Evolutionary conservation across 2,329 filamentous ascomycete species (phyloP), one percentile per base, ranked within the genome.

Genomic region (Pyricularia sp.): DNA sequence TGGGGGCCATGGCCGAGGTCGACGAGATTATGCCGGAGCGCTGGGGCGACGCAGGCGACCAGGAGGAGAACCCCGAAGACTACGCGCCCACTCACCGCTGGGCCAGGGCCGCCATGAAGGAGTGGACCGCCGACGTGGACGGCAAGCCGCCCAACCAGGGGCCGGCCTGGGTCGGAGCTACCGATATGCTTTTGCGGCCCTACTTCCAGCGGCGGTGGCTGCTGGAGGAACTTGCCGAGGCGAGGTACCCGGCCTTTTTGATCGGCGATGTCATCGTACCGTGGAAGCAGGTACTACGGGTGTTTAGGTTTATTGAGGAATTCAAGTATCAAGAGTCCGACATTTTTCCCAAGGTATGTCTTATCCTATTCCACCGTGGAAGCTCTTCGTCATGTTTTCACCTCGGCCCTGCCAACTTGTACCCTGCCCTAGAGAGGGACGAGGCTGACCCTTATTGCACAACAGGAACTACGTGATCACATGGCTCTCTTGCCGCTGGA

Each of bases 181-280:
- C 71, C 10, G 75, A 76, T 63, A 78, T 79, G 61, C 70, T 78
- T 58, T 72, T 69, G 36, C 73, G 78, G 4, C 73, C 74, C 2
- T 78, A 77, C 68, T 79, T 79, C 67, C 75, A 77, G 33, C 76
- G 78, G 7, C 75, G 74, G 1, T 79, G 78, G 78, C 79, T 79
- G 64, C 72, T 79, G 1, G 78, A 78, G 64, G 78, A 79, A 70
- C 73, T 79, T 55, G 72, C 77, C 50, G 72, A 77, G 70, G 76
- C 76, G 0, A 73, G 76, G 2, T 77, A 79, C 42, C 71, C 74
- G 3, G 71, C 70, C 3, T 74, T 75, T 66, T 63, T 80, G 4
- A 73, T 79, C 30, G 78, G 77, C 33, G 77, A 79, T 68, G 73
- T 74, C 59, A 77, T 79, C 12, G 74, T 79, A 7, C 75, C 78